Conservation (phyloP, 2,329 filamentous ascomycete species). For the Verticillium klebahnii region DNA sequence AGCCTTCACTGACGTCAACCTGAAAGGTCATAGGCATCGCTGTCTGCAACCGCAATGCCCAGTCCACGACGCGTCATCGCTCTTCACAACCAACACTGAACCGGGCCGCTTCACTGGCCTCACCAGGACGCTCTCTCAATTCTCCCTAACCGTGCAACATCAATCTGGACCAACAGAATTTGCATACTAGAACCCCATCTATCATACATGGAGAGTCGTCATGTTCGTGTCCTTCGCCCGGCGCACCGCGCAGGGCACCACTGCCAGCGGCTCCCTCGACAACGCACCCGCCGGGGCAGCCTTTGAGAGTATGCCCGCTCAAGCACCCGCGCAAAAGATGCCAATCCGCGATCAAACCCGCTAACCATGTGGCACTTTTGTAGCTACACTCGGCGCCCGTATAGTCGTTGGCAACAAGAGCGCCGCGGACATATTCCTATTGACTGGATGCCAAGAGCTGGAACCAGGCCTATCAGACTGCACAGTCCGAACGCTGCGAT, state of each 20-base stretch:
- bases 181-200: background rate
- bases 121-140: no score
- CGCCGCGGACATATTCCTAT: slow-evolving; percentile 1
- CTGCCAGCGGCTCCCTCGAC: background rate
- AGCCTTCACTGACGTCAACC: background rate
- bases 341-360: background rate
- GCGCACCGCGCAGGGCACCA: background rate
- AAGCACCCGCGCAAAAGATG: background rate
- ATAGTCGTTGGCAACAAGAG: slow-evolving; percentile 2
- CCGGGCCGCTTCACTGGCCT: background rate
- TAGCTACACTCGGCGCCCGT: slow-evolving; percentile 8
- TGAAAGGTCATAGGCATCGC: background rate
- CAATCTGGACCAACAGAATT: background rate
- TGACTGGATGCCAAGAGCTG: background rate
- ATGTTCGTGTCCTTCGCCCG: background rate
- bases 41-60: background rate
- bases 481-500: background rate
- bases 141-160: no score
- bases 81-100: background rate
- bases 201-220: background rate
- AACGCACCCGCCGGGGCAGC: slow-evolving; percentile 7
- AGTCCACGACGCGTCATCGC: background rate
- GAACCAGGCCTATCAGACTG: slow-evolving; percentile 1
- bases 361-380: background rate
- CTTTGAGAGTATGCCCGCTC: slow-evolving; percentile 3